These are phyloP conservation scores for Leptographium flavum DNA, from an alignment of 2,329 filamentous ascomycete species.

Conservation along the genomic window DNA sequence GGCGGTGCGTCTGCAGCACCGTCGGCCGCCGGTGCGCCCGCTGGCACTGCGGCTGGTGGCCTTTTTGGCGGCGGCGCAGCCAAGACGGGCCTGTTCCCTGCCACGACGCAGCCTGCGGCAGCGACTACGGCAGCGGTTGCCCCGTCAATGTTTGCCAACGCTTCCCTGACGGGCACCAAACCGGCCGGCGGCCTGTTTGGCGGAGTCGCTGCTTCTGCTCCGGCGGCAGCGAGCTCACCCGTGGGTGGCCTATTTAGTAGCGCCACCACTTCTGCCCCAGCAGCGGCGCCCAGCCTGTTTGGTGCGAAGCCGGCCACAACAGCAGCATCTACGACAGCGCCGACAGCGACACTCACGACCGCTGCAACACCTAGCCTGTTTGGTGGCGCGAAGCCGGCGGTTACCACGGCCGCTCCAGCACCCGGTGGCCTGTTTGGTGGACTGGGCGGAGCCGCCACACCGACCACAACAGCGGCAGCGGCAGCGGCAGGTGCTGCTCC, in stretches of 20 bases:
- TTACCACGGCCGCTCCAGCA: background rate
- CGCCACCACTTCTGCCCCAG: conserved; percentile 7
- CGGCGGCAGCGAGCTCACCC: conserved; percentile 12
- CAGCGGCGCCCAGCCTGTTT: conserved; percentile 9
- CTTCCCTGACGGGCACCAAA: background rate
- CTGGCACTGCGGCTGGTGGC: background rate
- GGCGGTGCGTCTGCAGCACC: conserved; percentile 1
- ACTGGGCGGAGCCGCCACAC: background rate
- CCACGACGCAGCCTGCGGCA: background rate
- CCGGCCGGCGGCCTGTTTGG: background rate
- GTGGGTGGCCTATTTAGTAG: conserved; percentile 4
- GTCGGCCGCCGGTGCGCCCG: background rate
- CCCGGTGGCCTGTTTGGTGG: background rate
- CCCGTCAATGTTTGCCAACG: background rate
- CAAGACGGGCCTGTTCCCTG: background rate
- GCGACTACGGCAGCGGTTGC: background rate
- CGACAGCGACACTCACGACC: conserved; percentile 13
- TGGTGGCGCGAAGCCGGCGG: background rate
- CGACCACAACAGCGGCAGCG: background rate
- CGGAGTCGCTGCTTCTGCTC: conserved; percentile 10
- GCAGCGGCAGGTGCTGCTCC: background rate
- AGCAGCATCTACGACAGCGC: background rate
- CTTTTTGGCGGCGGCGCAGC: background rate
- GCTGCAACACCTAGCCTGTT: conserved; percentile 13
- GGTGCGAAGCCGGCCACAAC: background rate